A percentile compares a stretch with the other conserved stretches of the same genome.
These are phyloP conservation scores for Hypoxylon lienhwacheense DNA, from an alignment of 495 filamentous ascomycete genomes.

Conservation along the genomic window DNA sequence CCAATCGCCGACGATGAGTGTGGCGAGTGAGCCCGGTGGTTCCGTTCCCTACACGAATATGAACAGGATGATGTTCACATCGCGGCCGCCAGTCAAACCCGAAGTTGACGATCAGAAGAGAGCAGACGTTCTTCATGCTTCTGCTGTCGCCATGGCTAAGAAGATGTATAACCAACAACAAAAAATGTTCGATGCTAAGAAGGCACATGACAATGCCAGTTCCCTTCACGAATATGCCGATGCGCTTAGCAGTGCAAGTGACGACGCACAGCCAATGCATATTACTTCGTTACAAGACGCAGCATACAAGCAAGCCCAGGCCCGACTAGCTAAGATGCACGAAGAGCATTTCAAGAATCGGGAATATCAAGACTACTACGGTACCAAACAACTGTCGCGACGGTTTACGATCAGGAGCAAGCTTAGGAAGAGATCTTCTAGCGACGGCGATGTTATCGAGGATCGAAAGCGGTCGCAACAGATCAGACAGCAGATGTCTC, in stretches of 20 bases:
- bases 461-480: constrained; percentile 69
- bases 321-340: constrained; percentile 77
- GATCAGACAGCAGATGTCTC: constrained; percentile 79
- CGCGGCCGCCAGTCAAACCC: constrained; percentile 67
- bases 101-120: constrained; percentile 75
- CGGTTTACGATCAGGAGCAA: constrained; percentile 57
- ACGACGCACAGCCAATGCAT: constrained; percentile 38
- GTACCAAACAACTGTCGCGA: constrained; percentile 49
- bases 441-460: constrained; percentile 64
- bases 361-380: constrained; percentile 74
- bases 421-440: constrained; percentile 66
- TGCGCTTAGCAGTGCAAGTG: constrained; percentile 35
- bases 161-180: constrained; percentile 74
- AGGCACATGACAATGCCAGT: constrained; percentile 36
- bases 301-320: constrained; percentile 79
- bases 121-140: constrained; percentile 72
- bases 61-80: constrained; percentile 70
- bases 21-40: constrained; percentile 39
- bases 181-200: constrained; percentile 54
- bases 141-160: constrained; percentile 84
- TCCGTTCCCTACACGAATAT: constrained; percentile 52
- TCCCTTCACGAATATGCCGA: constrained; percentile 35
- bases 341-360: constrained; percentile 62
- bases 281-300: constrained; percentile 75
- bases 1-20: constrained; percentile 36